Evolutionary conservation across 257 asterid genomes (phyloP).

Genomic region (Solanum pinnatisectum): DNA sequence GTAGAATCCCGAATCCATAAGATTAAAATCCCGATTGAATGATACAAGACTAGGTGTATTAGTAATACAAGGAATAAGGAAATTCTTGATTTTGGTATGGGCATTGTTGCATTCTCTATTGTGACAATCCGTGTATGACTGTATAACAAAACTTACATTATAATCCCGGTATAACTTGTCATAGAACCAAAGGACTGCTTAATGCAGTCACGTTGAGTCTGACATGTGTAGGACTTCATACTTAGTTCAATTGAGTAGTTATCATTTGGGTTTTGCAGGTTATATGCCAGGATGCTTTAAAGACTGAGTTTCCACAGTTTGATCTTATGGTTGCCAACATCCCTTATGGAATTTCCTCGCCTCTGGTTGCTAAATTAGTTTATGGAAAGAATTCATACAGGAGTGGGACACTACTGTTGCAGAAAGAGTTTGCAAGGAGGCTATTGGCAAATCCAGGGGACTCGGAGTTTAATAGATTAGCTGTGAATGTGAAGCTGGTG

Average conservation of each 20-base stretch:
- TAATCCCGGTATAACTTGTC: neutral
- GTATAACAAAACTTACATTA: neutral
- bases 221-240: neutral
- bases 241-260: neutral
- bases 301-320: slow-evolving; percentile 57
- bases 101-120: neutral
- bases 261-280: slow-evolving; percentile 31
- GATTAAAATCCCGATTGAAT: neutral
- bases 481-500: slow-evolving; percentile 68
- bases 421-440: slow-evolving; percentile 82
- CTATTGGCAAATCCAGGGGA: slow-evolving; percentile 81
- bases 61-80: neutral
- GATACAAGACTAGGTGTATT: neutral
- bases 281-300: slow-evolving; percentile 63
- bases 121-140: neutral
- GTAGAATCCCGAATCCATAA: neutral
- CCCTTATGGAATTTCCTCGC: slow-evolving; percentile 85
- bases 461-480: slow-evolving; percentile 67
- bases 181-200: neutral
- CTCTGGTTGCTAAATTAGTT: slow-evolving; percentile 63
- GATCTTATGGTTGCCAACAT: slow-evolving; percentile 92
- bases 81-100: neutral
- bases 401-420: slow-evolving; percentile 70
- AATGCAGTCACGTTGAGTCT: neutral
- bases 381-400: slow-evolving; percentile 56